Conservation (phyloP, 108 stramenopile genomes). For the Stephanodiscus minutulus region DNA sequence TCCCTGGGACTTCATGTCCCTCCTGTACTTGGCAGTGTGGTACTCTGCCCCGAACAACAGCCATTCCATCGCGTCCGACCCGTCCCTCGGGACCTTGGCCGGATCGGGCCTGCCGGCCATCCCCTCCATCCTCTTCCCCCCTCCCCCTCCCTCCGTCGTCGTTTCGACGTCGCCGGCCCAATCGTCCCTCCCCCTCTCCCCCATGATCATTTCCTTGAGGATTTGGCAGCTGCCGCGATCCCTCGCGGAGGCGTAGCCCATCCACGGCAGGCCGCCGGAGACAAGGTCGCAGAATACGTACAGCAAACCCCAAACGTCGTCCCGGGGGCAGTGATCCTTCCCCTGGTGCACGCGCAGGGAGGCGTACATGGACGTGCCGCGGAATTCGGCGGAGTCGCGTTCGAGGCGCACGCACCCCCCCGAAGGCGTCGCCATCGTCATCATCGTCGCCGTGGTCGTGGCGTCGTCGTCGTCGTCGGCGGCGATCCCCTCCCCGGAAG, state of each 20-base stretch:
- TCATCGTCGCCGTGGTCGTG: background rate
- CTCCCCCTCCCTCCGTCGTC: conserved; percentile 22
- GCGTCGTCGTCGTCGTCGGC: background rate
- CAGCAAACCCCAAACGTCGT: conserved; percentile 85
- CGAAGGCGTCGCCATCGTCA: background rate
- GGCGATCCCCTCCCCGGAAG: too few relatives aligned
- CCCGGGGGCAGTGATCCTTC: conserved; percentile 76
- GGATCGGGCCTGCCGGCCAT: conserved; percentile 28
- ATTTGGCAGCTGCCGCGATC: conserved; percentile 72
- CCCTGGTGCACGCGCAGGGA: conserved; percentile 80
- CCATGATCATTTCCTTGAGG: conserved; percentile 77
- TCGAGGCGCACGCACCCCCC: conserved; percentile 63
- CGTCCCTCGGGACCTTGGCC: conserved; percentile 38
- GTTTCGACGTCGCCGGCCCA: conserved; percentile 10
- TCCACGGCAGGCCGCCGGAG: conserved; percentile 86
- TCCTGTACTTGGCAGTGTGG: conserved; percentile 62
- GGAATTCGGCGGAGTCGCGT: conserved; percentile 77
- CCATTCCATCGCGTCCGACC: conserved; percentile 56
- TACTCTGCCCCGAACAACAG: conserved; percentile 78
- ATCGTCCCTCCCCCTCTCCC: conserved; percentile 48
- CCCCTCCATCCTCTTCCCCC: conserved; percentile 15
- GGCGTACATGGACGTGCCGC: conserved; percentile 87
- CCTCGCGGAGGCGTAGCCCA: conserved; percentile 75
- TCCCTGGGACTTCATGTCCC: conserved; percentile 37
- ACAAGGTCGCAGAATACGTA: conserved; percentile 91